These are phyloP conservation scores for Chaetomidium leptoderma DNA, from an alignment of 495 filamentous ascomycete genomes.

Conservation along the genomic window DNA sequence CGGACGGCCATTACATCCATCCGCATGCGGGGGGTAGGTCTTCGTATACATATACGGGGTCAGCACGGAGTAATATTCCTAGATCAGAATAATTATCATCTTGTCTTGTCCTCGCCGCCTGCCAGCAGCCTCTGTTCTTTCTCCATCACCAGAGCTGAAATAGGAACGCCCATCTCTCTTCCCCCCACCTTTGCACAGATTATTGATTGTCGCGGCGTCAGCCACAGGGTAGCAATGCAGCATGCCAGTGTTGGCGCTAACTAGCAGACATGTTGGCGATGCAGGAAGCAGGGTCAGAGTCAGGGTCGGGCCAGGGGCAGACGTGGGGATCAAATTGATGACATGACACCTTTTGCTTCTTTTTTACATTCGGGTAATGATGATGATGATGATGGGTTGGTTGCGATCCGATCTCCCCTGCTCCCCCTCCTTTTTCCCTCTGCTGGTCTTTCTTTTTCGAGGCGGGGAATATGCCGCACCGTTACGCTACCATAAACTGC, in stretches of 20 bases:
- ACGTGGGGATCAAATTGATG: not conserved
- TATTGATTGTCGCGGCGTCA: not conserved
- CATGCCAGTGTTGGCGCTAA: not conserved
- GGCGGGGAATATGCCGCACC: not conserved
- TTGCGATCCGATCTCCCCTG: no score
- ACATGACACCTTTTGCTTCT: not conserved
- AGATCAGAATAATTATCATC: no score
- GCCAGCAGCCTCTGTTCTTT: not conserved
- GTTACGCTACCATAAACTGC: not conserved
- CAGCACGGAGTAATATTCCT: no score
- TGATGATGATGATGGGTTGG: not conserved
- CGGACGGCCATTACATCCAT: no score
- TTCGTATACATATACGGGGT: no score
- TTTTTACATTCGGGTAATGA: not conserved
- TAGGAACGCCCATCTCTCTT: not conserved
- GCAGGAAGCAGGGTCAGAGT: not conserved
- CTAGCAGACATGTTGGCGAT: not conserved
- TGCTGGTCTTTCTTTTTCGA: not conserved
- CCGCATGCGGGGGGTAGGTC: no score
- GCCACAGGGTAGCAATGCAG: conserved; percentile 12
- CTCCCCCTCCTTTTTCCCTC: no score
- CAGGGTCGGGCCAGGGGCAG: not conserved
- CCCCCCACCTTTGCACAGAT: not conserved
- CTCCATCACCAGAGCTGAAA: not conserved
- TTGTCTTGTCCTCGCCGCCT: no score